Evolutionary conservation across 2,329 filamentous ascomycete species (phyloP).

Genomic region (Byssochlamys sp.): DNA sequence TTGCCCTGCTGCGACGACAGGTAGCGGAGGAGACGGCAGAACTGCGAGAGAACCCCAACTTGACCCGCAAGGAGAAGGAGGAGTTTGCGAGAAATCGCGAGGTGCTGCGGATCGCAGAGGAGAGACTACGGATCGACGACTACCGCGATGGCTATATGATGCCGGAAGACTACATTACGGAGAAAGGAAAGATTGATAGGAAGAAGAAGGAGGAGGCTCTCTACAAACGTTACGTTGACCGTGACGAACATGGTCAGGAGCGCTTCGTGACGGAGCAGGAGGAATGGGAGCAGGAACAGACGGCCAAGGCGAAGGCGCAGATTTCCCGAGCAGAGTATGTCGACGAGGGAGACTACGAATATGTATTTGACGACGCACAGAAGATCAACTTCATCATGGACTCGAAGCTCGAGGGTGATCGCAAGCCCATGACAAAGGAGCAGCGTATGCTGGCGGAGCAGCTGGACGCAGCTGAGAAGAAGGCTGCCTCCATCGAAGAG

Average conservation of each 20-base stretch:
- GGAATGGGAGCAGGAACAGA: conserved; percentile 88
- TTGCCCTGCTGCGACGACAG: conserved; percentile 79
- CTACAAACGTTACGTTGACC: conserved; percentile 81
- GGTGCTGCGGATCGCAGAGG: conserved; percentile 69
- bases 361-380: conserved; percentile 81
- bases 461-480: conserved; percentile 79
- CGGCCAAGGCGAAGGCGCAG: conserved; percentile 76
- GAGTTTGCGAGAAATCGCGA: conserved; percentile 86
- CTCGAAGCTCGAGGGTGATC: conserved; percentile 60
- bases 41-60: conserved; percentile 60
- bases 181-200: conserved; percentile 78
- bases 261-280: conserved; percentile 88
- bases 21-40: conserved; percentile 82
- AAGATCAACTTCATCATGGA: conserved; percentile 78
- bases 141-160: conserved; percentile 84
- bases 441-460: conserved; percentile 69
- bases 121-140: conserved; percentile 78
- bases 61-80: conserved; percentile 70
- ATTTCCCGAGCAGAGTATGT: conserved; percentile 65
- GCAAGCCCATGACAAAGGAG: conserved; percentile 63
- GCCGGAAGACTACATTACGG: conserved; percentile 89
- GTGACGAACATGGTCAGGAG: conserved; percentile 77
- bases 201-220: conserved; percentile 82
- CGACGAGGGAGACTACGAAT: conserved; percentile 77
- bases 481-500: conserved; percentile 79